These are phyloP conservation scores for Pichia paraexigua DNA, from an alignment of 805 yeast species.

Conservation along the genomic window DNA sequence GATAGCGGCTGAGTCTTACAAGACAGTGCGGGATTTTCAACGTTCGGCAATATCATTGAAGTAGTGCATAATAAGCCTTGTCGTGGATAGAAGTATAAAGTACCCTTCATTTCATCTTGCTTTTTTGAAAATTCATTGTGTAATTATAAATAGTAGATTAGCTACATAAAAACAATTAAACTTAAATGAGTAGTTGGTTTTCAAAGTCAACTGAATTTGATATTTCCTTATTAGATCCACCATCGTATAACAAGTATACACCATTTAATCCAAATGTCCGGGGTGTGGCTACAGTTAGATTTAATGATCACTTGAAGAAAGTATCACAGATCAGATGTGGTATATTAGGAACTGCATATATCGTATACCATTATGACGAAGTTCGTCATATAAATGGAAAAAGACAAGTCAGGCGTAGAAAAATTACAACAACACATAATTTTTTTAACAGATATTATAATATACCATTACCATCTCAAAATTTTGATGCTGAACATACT, in stretches of 20 bases:
- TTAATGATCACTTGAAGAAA: neutral
- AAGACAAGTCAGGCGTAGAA: neutral
- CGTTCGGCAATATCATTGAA: no score
- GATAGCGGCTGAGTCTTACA: no score
- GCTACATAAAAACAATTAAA: no score
- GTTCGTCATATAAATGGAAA: neutral
- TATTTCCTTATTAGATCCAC: neutral
- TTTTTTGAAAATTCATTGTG: no score
- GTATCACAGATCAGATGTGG: constrained; percentile 2
- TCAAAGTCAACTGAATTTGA: neutral
- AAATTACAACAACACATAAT: neutral
- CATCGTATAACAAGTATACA: constrained; percentile 3
- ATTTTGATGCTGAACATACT: neutral
- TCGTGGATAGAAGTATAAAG: no score
- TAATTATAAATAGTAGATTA: no score
- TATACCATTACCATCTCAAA: neutral
- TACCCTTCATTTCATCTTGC: no score
- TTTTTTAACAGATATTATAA: constrained; percentile 2
- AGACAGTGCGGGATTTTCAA: no score
- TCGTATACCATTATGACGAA: neutral
- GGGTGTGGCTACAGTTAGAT: neutral
- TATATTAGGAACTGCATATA: neutral
- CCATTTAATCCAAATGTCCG: constrained; percentile 1
- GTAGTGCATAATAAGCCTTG: no score
- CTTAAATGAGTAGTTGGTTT: constrained; percentile 7